Base-by-base conservation (phyloP, 176 grass and related monocot genomes). In the Coix lacrymajobi region DNA sequence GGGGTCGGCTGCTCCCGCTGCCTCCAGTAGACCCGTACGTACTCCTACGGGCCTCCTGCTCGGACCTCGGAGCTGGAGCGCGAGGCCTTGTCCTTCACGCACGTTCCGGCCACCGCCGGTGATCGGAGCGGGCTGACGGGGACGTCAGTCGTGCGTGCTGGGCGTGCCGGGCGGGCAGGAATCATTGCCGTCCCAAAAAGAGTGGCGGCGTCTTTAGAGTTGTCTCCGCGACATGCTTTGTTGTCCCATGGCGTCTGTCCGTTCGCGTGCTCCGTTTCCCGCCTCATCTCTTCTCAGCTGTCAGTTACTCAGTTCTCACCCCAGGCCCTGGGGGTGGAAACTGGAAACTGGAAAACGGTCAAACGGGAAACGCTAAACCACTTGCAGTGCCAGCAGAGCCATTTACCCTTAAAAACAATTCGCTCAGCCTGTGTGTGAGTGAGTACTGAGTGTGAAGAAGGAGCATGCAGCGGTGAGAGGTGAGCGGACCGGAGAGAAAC, bases 121-220 rank as follows among this genome's bases (percentile, higher is more conserved):
- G 82, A 80, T 38, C 48, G 1, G 24, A 15, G 77, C 7, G 1
- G 38, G 28, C 19, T 24, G 40, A 65, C 17, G 81, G 31, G 17
- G 41, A 64, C 30, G 33, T 17, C 11, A 58, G 71, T 11, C 37
- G 6, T 15, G 14, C 5, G 31, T n/a, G 58, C 46, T 15, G 70
- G 2, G 64, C 14, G 14, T 76, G 54, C 76, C 17, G 70, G 19
- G 19, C 19, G 16, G 5, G 49, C 19, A 3, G 44, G 34, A 74
- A 85, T 86, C 88, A 86, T 90, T 82, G 29, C 73, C n/a, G 73
- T 45, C 78, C 56, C 17, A 52, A 79, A 79, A 79, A 58, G 37
- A 20, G 7, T 7, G 63, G 49, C 22, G 73, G 41, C 77, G 76
- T 37, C 52, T 71, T 64, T 63, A 30, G 39, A 75, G 39, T 7